phyloP scores from a whole-genome alignment of 306 rosid species.

The Astragalus membranaceus region DNA sequence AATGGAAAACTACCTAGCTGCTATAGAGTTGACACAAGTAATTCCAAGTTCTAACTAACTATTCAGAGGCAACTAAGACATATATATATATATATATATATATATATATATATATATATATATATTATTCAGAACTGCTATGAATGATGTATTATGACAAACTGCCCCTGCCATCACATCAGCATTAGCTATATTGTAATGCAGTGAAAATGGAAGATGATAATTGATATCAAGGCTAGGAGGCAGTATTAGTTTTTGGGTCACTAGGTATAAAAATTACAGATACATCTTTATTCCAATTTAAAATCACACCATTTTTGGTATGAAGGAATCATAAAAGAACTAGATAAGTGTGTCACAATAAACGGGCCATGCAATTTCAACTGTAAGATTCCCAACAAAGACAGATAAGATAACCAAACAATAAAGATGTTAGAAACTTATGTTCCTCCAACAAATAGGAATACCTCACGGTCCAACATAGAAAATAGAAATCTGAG shows the following conservation, averaged over 20 bases:
- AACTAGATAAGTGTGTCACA: not conserved
- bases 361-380: constrained; percentile 2
- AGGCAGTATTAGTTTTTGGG: not conserved
- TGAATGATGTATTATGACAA: not conserved
- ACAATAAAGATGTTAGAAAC: not conserved
- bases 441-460: not conserved
- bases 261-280: not conserved
- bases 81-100: no score
- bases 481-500: not conserved
- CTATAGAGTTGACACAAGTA: not conserved
- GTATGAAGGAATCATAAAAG: not conserved
- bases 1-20: not conserved
- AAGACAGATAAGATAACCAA: not conserved
- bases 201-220: not conserved
- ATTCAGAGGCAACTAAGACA: not conserved
- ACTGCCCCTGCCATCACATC: not conserved
- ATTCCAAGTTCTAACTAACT: not conserved
- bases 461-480: not conserved
- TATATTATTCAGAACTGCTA: not conserved
- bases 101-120: no score
- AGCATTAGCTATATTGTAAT: not conserved
- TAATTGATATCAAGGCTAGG: not conserved
- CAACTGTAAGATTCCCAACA: not conserved
- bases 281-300: not conserved
- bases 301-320: not conserved